A percentile compares a stretch with the other conserved stretches of the same genome.
Evolutionary conservation across 352 stramenopile species (phyloP).

Genomic region (Phytophthora vignae): DNA sequence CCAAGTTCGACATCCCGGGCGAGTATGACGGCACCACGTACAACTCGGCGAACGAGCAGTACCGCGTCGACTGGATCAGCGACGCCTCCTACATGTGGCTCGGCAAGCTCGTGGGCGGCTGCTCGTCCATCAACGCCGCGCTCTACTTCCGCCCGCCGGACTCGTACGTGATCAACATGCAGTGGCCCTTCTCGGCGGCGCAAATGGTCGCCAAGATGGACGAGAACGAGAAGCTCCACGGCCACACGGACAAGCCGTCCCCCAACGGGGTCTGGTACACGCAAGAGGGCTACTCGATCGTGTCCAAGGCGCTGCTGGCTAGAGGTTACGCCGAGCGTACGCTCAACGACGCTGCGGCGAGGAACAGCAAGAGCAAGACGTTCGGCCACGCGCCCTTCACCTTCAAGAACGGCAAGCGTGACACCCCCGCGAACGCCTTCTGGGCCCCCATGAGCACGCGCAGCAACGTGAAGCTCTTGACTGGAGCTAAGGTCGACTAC

Average conservation of each 20-base stretch:
- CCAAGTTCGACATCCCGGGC: conserved; percentile 77
- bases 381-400: conserved; percentile 60
- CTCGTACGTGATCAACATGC: conserved; percentile 47
- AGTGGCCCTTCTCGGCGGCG: conserved; percentile 60
- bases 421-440: conserved; percentile 60
- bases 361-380: conserved; percentile 62
- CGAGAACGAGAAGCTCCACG: conserved; percentile 55
- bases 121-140: conserved; percentile 84
- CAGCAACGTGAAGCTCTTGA: conserved; percentile 59
- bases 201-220: conserved; percentile 75
- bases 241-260: conserved; percentile 59
- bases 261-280: conserved; percentile 54
- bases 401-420: conserved; percentile 61
- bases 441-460: conserved; percentile 48
- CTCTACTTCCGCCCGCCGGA: conserved; percentile 81
- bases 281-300: conserved; percentile 62
- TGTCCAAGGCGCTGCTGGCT: conserved; percentile 40
- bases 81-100: conserved; percentile 58
- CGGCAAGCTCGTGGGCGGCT: conserved; percentile 84
- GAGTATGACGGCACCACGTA: conserved; percentile 64
- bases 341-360: conserved; percentile 55
- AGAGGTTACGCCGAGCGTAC: conserved; percentile 47
- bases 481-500: conserved; percentile 52
- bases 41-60: conserved; percentile 49
- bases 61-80: conserved; percentile 60